Conservation (phyloP, 164 flowering plant genomes). For the Cinnamomum chago region DNA sequence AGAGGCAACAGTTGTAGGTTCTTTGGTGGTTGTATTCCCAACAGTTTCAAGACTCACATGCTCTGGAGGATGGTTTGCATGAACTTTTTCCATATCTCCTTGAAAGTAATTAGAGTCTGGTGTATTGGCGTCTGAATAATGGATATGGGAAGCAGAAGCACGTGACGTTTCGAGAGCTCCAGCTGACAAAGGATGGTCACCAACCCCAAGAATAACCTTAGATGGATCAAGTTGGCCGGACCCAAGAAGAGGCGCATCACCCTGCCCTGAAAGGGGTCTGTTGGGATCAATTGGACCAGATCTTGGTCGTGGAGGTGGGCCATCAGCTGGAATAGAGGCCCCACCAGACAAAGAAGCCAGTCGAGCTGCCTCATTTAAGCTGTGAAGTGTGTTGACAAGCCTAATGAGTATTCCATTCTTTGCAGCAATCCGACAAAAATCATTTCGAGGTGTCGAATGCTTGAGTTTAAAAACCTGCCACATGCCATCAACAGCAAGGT, state of each 20-base stretch:
- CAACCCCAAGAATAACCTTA: slow-evolving; percentile 43
- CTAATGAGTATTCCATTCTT: slow-evolving; percentile 88
- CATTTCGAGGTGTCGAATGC: slow-evolving; percentile 84
- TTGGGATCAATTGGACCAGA: slow-evolving; percentile 71
- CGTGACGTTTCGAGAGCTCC: slow-evolving; percentile 50
- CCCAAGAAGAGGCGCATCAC: slow-evolving; percentile 36
- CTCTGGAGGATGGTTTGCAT: slow-evolving; percentile 34
- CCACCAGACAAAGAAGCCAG: slow-evolving; percentile 70
- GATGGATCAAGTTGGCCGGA: slow-evolving; percentile 47
- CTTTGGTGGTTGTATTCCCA: slow-evolving; percentile 35
- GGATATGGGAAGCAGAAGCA: slow-evolving; percentile 51
- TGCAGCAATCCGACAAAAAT: slow-evolving; percentile 96
- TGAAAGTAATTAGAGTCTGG: slow-evolving; percentile 31
- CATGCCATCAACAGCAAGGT: slow-evolving; percentile 98
- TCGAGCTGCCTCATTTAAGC: slow-evolving; percentile 95
- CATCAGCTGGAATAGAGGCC: slow-evolving; percentile 50
- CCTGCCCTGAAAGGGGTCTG: slow-evolving; percentile 37
- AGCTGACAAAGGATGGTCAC: slow-evolving; percentile 36
- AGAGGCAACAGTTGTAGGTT: slow-evolving; percentile 23
- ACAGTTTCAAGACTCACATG: slow-evolving; percentile 31
- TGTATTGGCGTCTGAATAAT: slow-evolving; percentile 38
- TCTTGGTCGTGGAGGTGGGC: slow-evolving; percentile 47
- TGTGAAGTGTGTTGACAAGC: slow-evolving; percentile 91
- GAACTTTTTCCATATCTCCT: slow-evolving; percentile 46
- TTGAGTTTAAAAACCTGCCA: slow-evolving; percentile 99